phyloP scores from a whole-genome alignment of 495 filamentous ascomycete species.

The Bombardia bombarda region DNA sequence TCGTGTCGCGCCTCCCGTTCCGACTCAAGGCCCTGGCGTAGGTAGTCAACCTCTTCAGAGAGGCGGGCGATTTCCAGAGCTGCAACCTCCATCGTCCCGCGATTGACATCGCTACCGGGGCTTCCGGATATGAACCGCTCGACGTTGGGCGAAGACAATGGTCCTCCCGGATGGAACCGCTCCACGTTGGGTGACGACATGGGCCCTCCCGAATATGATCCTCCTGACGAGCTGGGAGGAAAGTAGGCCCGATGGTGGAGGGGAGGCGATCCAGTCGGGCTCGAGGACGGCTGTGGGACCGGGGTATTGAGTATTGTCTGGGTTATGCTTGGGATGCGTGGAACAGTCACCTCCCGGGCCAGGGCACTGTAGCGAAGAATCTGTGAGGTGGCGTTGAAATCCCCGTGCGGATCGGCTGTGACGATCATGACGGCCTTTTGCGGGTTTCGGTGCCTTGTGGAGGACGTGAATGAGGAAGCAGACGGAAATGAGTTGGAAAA shows the following conservation, averaged over 20 bases:
- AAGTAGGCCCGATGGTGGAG: slow-evolving; percentile 24
- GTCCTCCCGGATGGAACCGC: too few species aligned
- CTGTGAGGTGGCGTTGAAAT: slow-evolving; percentile 94
- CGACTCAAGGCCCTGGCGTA: slow-evolving; percentile 49
- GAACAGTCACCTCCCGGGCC: slow-evolving; percentile 87
- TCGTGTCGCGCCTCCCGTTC: slow-evolving; percentile 48
- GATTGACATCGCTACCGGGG: slow-evolving; percentile 43
- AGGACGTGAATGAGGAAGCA: slow-evolving; percentile 38
- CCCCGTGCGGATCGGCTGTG: slow-evolving; percentile 86
- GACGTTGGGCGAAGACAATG: slow-evolving; percentile 13
- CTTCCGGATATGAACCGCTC: slow-evolving; percentile 27
- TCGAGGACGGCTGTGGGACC: slow-evolving; percentile 20
- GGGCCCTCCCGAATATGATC: slow-evolving; percentile 18
- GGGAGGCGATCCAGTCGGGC: slow-evolving; percentile 25
- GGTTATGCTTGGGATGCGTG: slow-evolving; percentile 70
- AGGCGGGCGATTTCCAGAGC: slow-evolving; percentile 67
- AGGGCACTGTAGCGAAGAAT: slow-evolving; percentile 93
- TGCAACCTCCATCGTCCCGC: slow-evolving; percentile 69
- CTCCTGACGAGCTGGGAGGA: slow-evolving; percentile 30
- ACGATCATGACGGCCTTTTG: slow-evolving; percentile 96
- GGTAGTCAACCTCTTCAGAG: slow-evolving; percentile 66
- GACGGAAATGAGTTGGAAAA: slow-evolving; percentile 93
- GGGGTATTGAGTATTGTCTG: slow-evolving; percentile 29
- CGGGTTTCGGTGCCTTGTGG: slow-evolving; percentile 39
- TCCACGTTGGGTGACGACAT: slow-evolving; percentile 15